Evolutionary conservation across 148 eudicot genomes (phyloP).

Genomic region (Amaranthus palmeri): DNA sequence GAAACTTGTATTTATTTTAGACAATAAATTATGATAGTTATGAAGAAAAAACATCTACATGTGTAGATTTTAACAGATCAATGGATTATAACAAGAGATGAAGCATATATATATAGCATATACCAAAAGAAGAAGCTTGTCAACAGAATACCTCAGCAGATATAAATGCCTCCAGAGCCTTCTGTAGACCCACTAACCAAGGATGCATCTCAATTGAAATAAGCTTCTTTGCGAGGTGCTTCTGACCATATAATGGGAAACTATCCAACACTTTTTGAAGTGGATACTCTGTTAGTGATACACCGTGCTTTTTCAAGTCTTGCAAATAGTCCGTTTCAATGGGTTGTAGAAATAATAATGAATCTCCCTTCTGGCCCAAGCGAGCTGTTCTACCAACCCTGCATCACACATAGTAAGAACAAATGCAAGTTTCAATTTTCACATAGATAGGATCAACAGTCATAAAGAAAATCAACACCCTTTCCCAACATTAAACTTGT

Average conservation of each 20-base stretch:
- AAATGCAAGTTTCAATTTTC: slow-evolving; percentile 8
- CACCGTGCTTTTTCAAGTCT: slow-evolving; percentile 79
- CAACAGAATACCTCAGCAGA: slow-evolving; percentile 45
- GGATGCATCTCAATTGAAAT: slow-evolving; percentile 81
- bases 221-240: slow-evolving; percentile 50
- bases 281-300: slow-evolving; percentile 65
- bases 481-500: neutral
- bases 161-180: slow-evolving; percentile 61
- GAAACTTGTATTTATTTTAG: neutral
- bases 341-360: slow-evolving; percentile 85
- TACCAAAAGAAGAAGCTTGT: neutral
- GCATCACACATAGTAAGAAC: slow-evolving; percentile 22
- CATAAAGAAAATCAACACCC: neutral
- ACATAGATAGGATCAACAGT: neutral
- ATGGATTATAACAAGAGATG: neutral
- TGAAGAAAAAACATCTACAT: neutral
- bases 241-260: slow-evolving; percentile 50
- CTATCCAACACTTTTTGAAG: slow-evolving; percentile 68
- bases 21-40: neutral
- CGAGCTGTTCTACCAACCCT: slow-evolving; percentile 99
- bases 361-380: slow-evolving; percentile 86
- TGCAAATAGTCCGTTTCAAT: slow-evolving; percentile 72
- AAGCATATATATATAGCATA: neutral
- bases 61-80: neutral
- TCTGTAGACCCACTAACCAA: slow-evolving; percentile 75